Base-by-base conservation (phyloP, 108 stramenopile species). In the Heterococcus sp. region DNA sequence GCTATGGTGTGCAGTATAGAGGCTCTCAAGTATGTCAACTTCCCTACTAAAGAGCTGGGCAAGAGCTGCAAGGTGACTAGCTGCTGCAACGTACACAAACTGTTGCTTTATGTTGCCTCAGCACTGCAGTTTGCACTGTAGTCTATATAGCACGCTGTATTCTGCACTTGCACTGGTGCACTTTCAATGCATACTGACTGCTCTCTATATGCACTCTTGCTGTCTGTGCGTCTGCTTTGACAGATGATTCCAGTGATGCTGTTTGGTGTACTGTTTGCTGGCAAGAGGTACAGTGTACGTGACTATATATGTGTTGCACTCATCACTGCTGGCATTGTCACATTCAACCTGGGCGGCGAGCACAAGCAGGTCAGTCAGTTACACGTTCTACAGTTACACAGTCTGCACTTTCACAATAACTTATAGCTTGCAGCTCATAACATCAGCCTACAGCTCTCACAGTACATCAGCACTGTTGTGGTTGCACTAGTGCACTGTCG, bases 221-320 rank as follows among this genome's bases (percentile, higher is more conserved):
- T 69, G 68, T 32, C 21, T 14, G 14, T 8, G 14, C 11, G 30
- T 69, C 27, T 8, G 68, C 27, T 21, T 0, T 1, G 0, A 29
- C 37, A 78, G 77, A 86, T 86, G 85, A 83, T 86, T 26, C 85
- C 85, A 38, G 85, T 86, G 63, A 86, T 86, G 85, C 83, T 86
- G 32, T 86, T 86, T 58, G 85, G 85, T 33, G 83, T 84, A 66
- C 67, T 86, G 29, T 80, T 86, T 78, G 78, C 78, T 34, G 76
- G 83, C 31, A 86, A 86, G 77, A 8, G 37, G 2, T 86, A 86
- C 83, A 66, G 37, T 33, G 5, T 71, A 2, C 11, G 32, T 29
- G 85, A 86, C 38, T 84, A 78, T 38, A 11, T 86, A 0, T 76
- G 83, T 36, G 85, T 86, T 11, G 73, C 67, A 14, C 68, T 83